Percentiles rank a stretch among this genome's conserved stretches.
Conservation (phyloP, 1,139 yeast species). For the Blastobotrys niveus region DNA sequence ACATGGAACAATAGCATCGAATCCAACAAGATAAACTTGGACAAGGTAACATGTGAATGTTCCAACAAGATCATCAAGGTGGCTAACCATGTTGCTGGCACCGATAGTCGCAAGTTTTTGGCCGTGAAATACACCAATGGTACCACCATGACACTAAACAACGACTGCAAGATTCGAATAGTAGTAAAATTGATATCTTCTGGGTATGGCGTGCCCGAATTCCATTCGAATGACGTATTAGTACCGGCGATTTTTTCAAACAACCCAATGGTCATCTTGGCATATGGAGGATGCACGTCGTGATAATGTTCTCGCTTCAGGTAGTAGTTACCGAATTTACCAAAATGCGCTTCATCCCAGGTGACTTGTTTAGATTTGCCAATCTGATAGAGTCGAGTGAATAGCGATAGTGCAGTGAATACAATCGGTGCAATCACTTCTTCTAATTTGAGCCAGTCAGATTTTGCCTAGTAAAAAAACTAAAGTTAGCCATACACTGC, state of each 20-base stretch:
- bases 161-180: constrained; percentile 92
- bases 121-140: constrained; percentile 92
- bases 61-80: constrained; percentile 84
- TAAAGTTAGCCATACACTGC: no score
- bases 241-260: constrained; percentile 93
- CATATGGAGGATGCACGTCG: constrained; percentile 98
- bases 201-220: constrained; percentile 81
- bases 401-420: constrained; percentile 57
- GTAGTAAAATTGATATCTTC: constrained; percentile 79
- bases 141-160: constrained; percentile 82
- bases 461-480: no score
- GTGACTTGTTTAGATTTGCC: constrained; percentile 61
- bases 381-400: constrained; percentile 62
- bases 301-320: constrained; percentile 44
- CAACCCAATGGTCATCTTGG: constrained; percentile 92
- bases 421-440: constrained; percentile 48
- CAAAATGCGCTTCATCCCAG: constrained; percentile 97
- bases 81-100: constrained; percentile 82
- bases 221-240: constrained; percentile 93
- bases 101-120: constrained; percentile 74
- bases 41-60: constrained; percentile 79
- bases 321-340: constrained; percentile 43
- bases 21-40: constrained; percentile 86
- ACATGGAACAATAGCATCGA: constrained; percentile 96
- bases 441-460: constrained; percentile 35